Evolutionary conservation across 2,329 filamentous ascomycete species (phyloP).

Genomic region (Venturia pyrina): DNA sequence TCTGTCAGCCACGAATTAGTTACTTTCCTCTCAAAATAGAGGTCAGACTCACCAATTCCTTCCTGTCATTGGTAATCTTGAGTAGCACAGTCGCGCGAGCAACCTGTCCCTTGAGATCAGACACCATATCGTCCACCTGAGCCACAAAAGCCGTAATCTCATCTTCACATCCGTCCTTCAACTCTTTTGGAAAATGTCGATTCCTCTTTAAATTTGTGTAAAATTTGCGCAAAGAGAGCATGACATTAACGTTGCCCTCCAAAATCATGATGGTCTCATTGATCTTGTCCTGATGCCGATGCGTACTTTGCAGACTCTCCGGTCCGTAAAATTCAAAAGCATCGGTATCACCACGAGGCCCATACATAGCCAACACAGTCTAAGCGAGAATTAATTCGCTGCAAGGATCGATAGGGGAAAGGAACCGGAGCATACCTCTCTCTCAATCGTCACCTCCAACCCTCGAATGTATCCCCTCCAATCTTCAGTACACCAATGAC

Average conservation of each 20-base stretch:
- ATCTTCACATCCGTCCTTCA: conserved; percentile 14
- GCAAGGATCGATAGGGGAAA: no score
- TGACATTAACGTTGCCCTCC: conserved; percentile 29
- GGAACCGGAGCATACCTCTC: no score
- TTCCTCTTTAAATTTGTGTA: conserved; percentile 15
- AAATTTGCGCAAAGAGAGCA: conserved; percentile 19
- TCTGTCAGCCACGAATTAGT: no score
- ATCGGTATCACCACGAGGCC: neutral
- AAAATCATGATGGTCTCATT: conserved; percentile 28
- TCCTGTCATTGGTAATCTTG: conserved; percentile 27
- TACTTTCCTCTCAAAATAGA: no score
- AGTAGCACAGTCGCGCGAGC: conserved; percentile 25
- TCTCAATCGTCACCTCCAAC: conserved; percentile 28
- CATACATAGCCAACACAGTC: neutral
- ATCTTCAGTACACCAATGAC: conserved; percentile 32
- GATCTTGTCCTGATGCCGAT: no score
- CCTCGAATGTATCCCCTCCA: conserved; percentile 34
- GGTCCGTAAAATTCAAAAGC: no score
- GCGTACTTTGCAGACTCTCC: no score
- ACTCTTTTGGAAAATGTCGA: conserved; percentile 16
- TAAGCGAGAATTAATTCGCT: no score
- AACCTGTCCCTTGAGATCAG: conserved; percentile 28
- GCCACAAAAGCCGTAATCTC: conserved; percentile 15
- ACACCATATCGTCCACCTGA: conserved; percentile 25
- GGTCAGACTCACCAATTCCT: no score